These are phyloP conservation scores for Chlorencoelia australis DNA, from an alignment of 2,329 filamentous ascomycete species.

Conservation along the genomic window DNA sequence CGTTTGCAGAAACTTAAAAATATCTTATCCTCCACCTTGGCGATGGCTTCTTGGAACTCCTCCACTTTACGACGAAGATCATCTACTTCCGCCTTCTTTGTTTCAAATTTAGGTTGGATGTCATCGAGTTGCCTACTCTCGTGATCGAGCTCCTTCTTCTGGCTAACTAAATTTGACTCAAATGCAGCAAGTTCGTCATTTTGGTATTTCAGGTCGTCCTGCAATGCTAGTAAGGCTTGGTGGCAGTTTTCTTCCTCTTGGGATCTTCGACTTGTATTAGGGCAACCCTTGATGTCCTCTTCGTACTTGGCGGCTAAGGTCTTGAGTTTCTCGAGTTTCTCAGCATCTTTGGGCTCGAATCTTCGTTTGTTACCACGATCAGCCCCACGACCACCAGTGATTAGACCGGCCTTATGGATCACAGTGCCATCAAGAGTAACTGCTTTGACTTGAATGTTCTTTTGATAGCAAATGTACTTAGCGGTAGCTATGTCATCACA, in stretches of 20 bases:
- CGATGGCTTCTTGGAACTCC: constrained; percentile 53
- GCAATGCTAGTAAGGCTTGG: constrained; percentile 68
- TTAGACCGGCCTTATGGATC: constrained; percentile 91
- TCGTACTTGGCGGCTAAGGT: constrained; percentile 65
- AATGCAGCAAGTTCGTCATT: constrained; percentile 70
- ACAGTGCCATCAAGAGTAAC: constrained; percentile 93
- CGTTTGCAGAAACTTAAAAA: constrained; percentile 79
- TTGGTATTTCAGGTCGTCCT: constrained; percentile 61
- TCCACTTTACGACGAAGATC: constrained; percentile 46
- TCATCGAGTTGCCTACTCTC: constrained; percentile 64
- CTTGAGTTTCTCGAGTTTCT: constrained; percentile 76
- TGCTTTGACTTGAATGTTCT: constrained; percentile 77
- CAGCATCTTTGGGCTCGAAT: constrained; percentile 84
- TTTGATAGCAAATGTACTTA: constrained; percentile 80
- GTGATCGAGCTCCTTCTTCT: constrained; percentile 70
- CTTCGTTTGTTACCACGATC: constrained; percentile 67
- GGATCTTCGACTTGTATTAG: constrained; percentile 65
- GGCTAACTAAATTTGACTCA: constrained; percentile 74
- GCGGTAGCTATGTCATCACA: constrained; percentile 82
- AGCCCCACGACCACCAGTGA: constrained; percentile 86
- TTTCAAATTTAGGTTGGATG: constrained; percentile 65
- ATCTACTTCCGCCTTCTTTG: constrained; percentile 60
- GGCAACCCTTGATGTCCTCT: constrained; percentile 69
- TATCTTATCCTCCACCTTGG: constrained; percentile 76
- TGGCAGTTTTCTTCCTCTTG: constrained; percentile 73